A percentile compares a stretch with the other conserved stretches of the same genome.
phyloP scores from a whole-genome alignment of 805 yeast species.

The Monosporozyma unispora region DNA sequence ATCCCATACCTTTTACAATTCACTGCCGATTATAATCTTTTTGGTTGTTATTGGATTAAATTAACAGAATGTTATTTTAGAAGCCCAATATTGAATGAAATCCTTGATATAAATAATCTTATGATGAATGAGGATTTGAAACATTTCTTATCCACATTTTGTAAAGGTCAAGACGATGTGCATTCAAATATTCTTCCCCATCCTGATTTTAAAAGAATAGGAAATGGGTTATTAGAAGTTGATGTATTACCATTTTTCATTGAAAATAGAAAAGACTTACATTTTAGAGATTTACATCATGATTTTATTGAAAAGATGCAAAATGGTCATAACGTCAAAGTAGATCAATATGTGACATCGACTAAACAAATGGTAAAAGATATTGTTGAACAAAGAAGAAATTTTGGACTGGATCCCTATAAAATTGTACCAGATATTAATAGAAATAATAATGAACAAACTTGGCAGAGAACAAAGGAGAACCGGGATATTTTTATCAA shows the following conservation, averaged over 20 bases:
- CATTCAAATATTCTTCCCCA: conserved; percentile 10
- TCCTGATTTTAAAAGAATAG: conserved; percentile 39
- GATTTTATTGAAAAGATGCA: conserved; percentile 35
- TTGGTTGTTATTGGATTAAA: conserved; percentile 73
- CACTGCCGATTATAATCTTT: conserved; percentile 71
- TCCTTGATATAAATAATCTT: conserved; percentile 23
- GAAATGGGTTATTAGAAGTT: conserved; percentile 58
- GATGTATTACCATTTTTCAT: conserved; percentile 60
- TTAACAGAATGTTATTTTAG: conserved; percentile 44
- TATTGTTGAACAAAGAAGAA: conserved; percentile 41
- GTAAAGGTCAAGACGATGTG: conserved; percentile 6
- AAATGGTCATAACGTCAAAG: conserved; percentile 1
- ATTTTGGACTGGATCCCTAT: conserved; percentile 31
- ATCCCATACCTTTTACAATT: conserved; percentile 72
- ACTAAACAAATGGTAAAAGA: conserved; percentile 57
- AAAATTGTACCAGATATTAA: conserved; percentile 18
- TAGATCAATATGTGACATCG: conserved; percentile 30
- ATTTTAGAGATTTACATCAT: conserved; percentile 42
- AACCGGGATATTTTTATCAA: conserved; percentile 29
- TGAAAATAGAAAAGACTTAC: conserved; percentile 40
- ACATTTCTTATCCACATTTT: conserved; percentile 25
- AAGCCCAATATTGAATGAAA: conserved; percentile 39
- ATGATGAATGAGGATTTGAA: conserved; percentile 28
- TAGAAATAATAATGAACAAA: conserved; percentile 17
- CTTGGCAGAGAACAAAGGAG: conserved; percentile 39